phyloP scores from a whole-genome alignment of 306 rosid genomes.

The Alnus rubra region DNA sequence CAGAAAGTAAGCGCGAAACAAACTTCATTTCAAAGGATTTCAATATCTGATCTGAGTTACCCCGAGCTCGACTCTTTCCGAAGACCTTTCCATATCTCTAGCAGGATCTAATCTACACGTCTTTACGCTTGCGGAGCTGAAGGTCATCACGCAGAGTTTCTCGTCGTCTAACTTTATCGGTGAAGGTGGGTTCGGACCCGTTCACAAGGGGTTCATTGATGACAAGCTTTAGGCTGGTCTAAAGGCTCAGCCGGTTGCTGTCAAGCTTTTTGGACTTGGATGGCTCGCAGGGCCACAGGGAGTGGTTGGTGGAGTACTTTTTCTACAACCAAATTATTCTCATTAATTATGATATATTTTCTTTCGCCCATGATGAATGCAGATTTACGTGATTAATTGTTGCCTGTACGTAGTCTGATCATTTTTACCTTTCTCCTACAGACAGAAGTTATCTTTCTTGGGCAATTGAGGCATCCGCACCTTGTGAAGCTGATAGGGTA shows the following conservation, averaged over 20 bases:
- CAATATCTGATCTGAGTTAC: conserved; percentile 64
- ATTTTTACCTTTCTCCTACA: conserved; percentile 11
- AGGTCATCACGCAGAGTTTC: conserved; percentile 73
- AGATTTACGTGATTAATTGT: not conserved
- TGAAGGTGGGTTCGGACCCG: conserved; percentile 99
- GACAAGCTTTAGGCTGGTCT: conserved; percentile 76
- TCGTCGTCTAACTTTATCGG: conserved; percentile 73
- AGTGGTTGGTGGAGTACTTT: conserved; percentile 85
- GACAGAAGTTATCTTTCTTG: conserved; percentile 94
- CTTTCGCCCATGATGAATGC: not conserved
- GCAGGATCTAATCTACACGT: conserved; percentile 73
- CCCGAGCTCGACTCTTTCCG: conserved; percentile 62
- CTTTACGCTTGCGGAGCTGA: conserved; percentile 75
- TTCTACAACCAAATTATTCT: not conserved
- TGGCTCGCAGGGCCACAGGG: conserved; percentile 89
- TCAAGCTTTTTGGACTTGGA: conserved; percentile 85
- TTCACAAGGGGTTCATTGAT: conserved; percentile 89
- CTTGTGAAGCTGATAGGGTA: conserved; percentile 92
- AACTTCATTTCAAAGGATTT: conserved; percentile 57
- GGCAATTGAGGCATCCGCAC: conserved; percentile 80
- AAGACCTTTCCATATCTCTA: conserved; percentile 80
- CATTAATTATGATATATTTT: not conserved
- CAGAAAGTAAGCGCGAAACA: conserved; percentile 55
- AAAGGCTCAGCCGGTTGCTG: conserved; percentile 89
- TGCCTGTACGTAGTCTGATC: conserved; percentile 21